A percentile compares a stretch with the other conserved stretches of the same genome.
phyloP scores from a whole-genome alignment of 169 alveolate species.

The Perkinsus marinus region DNA sequence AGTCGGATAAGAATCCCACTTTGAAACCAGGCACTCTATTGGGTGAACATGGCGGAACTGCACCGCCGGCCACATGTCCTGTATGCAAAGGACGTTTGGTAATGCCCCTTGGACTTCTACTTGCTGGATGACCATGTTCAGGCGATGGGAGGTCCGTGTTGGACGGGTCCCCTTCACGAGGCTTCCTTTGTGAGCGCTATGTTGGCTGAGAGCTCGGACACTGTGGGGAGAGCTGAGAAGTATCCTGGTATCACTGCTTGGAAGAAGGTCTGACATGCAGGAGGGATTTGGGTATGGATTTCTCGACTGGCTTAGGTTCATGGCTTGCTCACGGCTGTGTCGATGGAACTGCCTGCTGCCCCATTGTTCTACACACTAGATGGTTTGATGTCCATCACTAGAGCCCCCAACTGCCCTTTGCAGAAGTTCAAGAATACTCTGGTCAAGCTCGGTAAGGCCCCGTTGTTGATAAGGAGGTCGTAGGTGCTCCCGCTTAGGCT shows the following conservation, averaged over 20 bases:
- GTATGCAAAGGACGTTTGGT: not conserved
- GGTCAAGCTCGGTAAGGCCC: not conserved
- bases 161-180: not conserved
- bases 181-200: not conserved
- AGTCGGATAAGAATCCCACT: not conserved
- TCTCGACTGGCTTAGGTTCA: not conserved
- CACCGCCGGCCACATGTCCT: not conserved
- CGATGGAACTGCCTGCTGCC: slow-evolving; percentile 37
- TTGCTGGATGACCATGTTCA: not conserved
- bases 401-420: not conserved
- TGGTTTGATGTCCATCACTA: not conserved
- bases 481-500: slow-evolving; percentile 38
- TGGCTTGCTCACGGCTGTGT: slow-evolving; percentile 12
- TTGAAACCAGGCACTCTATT: not conserved
- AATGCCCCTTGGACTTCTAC: not conserved
- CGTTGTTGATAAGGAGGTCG: not conserved
- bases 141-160: not conserved
- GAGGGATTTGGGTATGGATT: not conserved
- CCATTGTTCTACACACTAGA: slow-evolving; percentile 39
- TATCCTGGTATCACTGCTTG: not conserved
- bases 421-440: not conserved
- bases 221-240: not conserved
- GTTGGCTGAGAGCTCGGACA: not conserved
- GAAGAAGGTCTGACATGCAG: not conserved
- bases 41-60: not conserved